Evolutionary conservation across 768 basidiomycete species (phyloP), one percentile per base, ranked within the genome.

Genomic region (Tephrocybe rancida): DNA sequence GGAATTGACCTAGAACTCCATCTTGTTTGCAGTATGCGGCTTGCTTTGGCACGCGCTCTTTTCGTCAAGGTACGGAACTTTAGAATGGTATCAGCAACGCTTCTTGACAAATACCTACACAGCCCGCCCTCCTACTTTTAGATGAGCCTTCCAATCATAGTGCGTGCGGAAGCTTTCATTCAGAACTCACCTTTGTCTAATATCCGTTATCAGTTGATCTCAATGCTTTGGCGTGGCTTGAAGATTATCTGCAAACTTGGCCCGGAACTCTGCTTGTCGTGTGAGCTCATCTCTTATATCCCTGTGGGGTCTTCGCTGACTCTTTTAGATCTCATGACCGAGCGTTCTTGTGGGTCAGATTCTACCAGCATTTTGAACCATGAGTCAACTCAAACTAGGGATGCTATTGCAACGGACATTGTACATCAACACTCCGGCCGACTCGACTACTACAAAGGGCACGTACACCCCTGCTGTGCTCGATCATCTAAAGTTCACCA

Each of bases 111-210:
- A 13, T 6, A 14, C 21, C 13, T 24, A 10, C n/a, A 24, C 49
- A 88, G 86, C 87, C 87, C 30, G 67, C 90, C 37, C 75, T 95
- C 27, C 76, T 95, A 44, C 77, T 95, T 59, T 78, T 95, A 16
- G 95, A 95, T 70, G 94, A 97, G 66, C 95, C 95, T 66, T 96
- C 96, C 10, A 98, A 98, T 80, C 93, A 97, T 73, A 94, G 92
- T 91, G 61, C 61, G 86, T 69, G 18, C 43, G n/a, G n/a, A n/a
- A n/a, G n/a, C 1, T 25, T 46, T 37, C 27, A 25, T 24, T 27
- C 18, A 38, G 18, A 24, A 18, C 1, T 22, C 4, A 26, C 18
- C 47, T 38, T 47, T 35, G 52, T 45, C 34, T 39, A 44, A 32
- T 49, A 52, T 43, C 37, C 10, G 42, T 27, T 32, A 41, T 9